These are phyloP conservation scores for Salvia miltiorrhiza DNA, from an alignment of 257 asterid species.

Conservation along the genomic window DNA sequence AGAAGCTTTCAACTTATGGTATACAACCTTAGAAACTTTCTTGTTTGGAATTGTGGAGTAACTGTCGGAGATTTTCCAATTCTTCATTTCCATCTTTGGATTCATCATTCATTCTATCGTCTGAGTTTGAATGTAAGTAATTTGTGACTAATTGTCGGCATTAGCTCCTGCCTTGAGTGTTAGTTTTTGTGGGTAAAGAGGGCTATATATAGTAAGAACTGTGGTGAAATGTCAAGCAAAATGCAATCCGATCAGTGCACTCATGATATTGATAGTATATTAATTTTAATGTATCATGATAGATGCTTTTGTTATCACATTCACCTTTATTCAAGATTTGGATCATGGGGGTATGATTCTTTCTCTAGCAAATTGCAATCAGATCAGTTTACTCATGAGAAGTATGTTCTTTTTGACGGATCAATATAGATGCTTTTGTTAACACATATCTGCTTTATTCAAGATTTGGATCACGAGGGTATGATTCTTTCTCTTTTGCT, in stretches of 20 bases:
- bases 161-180: background rate
- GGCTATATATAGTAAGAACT: background rate
- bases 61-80: background rate
- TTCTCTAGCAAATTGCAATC: background rate
- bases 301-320: background rate
- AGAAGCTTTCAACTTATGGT: background rate
- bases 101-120: background rate
- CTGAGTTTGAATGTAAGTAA: background rate
- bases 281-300: background rate
- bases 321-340: background rate
- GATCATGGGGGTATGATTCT: background rate
- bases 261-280: background rate
- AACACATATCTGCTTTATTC: background rate
- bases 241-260: background rate
- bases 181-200: background rate
- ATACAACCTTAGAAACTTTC: background rate
- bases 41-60: background rate
- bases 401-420: background rate
- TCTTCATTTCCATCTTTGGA: background rate
- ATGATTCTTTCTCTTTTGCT: background rate
- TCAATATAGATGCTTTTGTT: background rate
- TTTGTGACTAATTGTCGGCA: background rate
- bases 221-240: background rate
- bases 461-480: background rate
- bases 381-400: background rate